phyloP scores from a whole-genome alignment of 345 rosid species.

The Conringia planisiliqua region DNA sequence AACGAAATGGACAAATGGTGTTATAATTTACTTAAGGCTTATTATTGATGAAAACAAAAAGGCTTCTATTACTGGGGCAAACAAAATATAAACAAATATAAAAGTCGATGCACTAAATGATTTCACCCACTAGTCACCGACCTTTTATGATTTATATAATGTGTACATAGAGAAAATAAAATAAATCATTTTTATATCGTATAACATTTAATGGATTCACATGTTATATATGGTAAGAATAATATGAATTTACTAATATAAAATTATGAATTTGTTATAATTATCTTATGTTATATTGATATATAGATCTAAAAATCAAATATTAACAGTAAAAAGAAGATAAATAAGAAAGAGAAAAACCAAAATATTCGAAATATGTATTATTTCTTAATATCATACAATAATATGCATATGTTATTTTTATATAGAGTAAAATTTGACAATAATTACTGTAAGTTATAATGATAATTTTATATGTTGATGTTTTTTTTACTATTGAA shows the following conservation, averaged over 20 bases:
- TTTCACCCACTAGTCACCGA: constrained; percentile 26
- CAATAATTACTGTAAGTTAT: too few relatives aligned
- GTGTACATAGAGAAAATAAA: background rate
- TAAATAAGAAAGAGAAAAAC: too few relatives aligned
- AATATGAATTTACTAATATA: background rate
- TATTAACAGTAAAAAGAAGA: too few relatives aligned
- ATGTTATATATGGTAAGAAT: background rate
- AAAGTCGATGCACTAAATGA: constrained; percentile 26
- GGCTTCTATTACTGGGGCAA: background rate
- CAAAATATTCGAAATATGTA: too few relatives aligned
- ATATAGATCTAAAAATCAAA: too few relatives aligned
- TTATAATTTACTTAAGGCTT: background rate
- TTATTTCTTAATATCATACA: too few relatives aligned
- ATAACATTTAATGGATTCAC: background rate
- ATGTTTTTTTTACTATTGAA: too few relatives aligned
- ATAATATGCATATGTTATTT: too few relatives aligned
- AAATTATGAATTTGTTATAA: too few relatives aligned
- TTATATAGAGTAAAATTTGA: too few relatives aligned
- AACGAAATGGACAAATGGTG: background rate
- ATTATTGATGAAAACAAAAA: background rate
- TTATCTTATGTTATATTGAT: too few relatives aligned
- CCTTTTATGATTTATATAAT: background rate
- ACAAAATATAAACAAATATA: background rate
- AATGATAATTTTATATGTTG: too few relatives aligned
- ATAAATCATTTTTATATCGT: background rate